A percentile compares a stretch with the other conserved stretches of the same genome.
Evolutionary conservation across 2,329 filamentous ascomycete species (phyloP).

Genomic region (Hypoxylon sp.): DNA sequence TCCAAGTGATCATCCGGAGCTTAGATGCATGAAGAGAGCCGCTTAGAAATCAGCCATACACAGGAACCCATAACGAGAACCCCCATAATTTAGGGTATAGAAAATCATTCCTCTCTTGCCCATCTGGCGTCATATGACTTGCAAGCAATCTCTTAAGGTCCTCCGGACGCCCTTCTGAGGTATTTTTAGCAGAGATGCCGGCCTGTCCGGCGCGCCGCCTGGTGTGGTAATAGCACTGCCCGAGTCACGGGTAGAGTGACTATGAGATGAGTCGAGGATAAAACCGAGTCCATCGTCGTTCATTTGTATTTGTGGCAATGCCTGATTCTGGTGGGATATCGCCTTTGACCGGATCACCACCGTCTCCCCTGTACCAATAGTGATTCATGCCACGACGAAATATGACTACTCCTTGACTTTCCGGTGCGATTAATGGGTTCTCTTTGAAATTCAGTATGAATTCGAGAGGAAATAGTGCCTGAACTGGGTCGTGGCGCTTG

Average conservation of each 20-base stretch:
- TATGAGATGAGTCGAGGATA: background rate
- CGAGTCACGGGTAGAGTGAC: background rate
- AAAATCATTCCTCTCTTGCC: background rate
- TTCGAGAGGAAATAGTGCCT: conserved; percentile 9
- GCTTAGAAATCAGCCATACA: too few species aligned
- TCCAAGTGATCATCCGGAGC: background rate
- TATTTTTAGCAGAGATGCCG: too few species aligned
- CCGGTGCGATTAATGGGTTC: background rate
- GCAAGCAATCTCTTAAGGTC: background rate
- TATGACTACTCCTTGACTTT: conserved; percentile 20
- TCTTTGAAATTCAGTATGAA: background rate
- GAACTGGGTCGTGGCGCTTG: conserved; percentile 26
- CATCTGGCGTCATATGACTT: background rate
- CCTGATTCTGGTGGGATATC: background rate
- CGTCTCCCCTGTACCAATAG: conserved; percentile 14
- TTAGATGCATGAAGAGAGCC: background rate
- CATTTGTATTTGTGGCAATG: background rate
- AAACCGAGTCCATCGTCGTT: conserved; percentile 13
- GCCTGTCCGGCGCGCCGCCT: background rate
- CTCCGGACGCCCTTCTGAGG: background rate
- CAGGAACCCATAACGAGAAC: too few species aligned
- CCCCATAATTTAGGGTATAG: too few species aligned
- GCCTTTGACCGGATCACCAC: background rate
- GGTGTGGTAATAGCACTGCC: background rate
- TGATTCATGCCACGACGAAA: conserved; percentile 19